Percentiles rank a stretch among this genome's conserved stretches.
phyloP scores from a whole-genome alignment of 2,329 filamentous ascomycete genomes.

The Coniochaeta prunicola region DNA sequence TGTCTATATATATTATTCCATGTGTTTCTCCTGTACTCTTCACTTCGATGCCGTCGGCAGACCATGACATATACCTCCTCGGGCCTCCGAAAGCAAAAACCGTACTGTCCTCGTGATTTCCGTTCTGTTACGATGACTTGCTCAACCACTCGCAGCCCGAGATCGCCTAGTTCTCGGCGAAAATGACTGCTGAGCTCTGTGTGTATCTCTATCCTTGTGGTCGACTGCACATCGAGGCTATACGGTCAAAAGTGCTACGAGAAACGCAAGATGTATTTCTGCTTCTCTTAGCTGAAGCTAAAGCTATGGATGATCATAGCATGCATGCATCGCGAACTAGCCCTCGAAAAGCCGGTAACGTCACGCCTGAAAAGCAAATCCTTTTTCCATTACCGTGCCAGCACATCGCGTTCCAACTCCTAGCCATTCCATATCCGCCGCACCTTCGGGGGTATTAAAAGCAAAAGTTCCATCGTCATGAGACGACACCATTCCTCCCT shows the following conservation, averaged over 20 bases:
- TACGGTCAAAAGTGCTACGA: neutral
- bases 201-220: neutral
- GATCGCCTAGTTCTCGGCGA: neutral
- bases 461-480: too few relatives aligned
- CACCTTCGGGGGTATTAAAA: too few relatives aligned
- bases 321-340: neutral
- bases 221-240: neutral
- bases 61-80: too few relatives aligned
- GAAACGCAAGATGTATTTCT: neutral
- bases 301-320: neutral
- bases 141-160: neutral
- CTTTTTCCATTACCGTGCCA: neutral
- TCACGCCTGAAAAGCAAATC: neutral
- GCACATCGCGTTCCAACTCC: neutral
- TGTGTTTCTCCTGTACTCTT: neutral
- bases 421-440: neutral
- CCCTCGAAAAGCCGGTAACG: neutral
- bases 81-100: too few relatives aligned
- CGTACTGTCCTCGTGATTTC: neutral
- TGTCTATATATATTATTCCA: neutral
- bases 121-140: neutral
- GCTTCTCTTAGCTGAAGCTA: neutral
- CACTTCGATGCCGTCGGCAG: too few relatives aligned
- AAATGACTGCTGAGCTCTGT: neutral
- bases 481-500: too few relatives aligned